Evolutionary conservation across 2,329 filamentous ascomycete genomes (phyloP), one percentile per base, ranked within the genome.

Genomic region (Colletotrichum higginsianum): DNA sequence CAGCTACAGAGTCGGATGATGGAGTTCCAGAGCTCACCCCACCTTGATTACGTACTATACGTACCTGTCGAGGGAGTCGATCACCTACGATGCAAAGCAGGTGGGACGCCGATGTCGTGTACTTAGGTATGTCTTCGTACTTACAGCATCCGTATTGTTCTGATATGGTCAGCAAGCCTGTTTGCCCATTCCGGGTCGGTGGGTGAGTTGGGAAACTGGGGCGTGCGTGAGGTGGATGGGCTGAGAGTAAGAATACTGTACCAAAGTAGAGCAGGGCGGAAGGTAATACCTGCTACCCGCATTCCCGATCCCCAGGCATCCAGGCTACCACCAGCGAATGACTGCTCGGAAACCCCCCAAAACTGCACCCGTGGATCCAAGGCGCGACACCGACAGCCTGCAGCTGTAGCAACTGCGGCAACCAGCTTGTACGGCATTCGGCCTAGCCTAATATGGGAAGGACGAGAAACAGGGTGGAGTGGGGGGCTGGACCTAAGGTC

Each of bases 331-430:
- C 21, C 58, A 42, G 57, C 40, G 47, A 67, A 65, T 65, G 40
- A 30, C 4, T 47, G 26, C 7, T n/a, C 50, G 40, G 61, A 44
- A 26, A 38, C 35, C n/a, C 47, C 46, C 56, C 21, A 26, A 46
- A 30, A n/a, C 47, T 52, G 47, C 26, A 49, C 38, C 47, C 13
- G 42, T 64, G 61, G 61, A 30, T 42, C 49, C 38, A 42, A 63
- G 49, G 58, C 58, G 58, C 49, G 66, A 55, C 49, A 56, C 42
- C 42, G 58, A 64, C 60, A 50, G 46, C 44, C 46, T 66, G 55
- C 62, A 70, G 62, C 67, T 66, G 35, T 46, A 61, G 67, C 67
- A 66, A 70, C 62, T 66, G 61, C 44, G 53, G 61, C 26, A n/a
- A 55, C 55, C 21, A 70, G 55, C 30, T 26, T 53, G 53, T 40